A percentile compares a stretch with the other conserved stretches of the same genome.
Conservation (phyloP, 306 rosid genomes). For the Abrus precatorius region DNA sequence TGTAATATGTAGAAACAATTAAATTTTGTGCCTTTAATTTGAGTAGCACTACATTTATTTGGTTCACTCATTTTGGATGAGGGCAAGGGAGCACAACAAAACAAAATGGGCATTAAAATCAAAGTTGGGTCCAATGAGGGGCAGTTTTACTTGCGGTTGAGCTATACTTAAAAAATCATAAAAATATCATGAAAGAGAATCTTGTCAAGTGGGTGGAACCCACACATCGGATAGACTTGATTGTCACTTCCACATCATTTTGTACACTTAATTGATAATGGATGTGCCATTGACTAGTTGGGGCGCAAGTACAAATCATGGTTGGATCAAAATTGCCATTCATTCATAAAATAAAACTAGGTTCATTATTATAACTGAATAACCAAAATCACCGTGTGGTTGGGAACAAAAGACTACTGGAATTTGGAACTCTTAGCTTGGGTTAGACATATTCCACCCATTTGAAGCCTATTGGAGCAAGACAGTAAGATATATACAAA, state of each 20-base stretch:
- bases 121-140: constrained; percentile 11
- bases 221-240: neutral
- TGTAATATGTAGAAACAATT: constrained; percentile 9
- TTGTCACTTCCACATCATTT: constrained; percentile 37
- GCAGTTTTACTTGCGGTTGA: neutral
- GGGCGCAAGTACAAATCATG: neutral
- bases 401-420: constrained; percentile 17
- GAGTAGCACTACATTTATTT: constrained; percentile 11
- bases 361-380: neutral
- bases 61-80: neutral
- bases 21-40: neutral
- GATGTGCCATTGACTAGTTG: neutral
- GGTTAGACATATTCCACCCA: constrained; percentile 23
- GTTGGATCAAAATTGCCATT: neutral
- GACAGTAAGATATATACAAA: constrained; percentile 34
- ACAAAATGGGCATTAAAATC: constrained; percentile 39
- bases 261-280: constrained; percentile 1
- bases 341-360: constrained; percentile 24
- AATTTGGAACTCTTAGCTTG: constrained; percentile 30
- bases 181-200: constrained; percentile 49
- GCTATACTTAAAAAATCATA: neutral
- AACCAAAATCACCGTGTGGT: constrained; percentile 35
- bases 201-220: constrained; percentile 46
- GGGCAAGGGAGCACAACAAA: constrained; percentile 13
- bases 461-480: constrained; percentile 40